Conservation (phyloP, 306 rosid species). For the Acacia confusa region DNA sequence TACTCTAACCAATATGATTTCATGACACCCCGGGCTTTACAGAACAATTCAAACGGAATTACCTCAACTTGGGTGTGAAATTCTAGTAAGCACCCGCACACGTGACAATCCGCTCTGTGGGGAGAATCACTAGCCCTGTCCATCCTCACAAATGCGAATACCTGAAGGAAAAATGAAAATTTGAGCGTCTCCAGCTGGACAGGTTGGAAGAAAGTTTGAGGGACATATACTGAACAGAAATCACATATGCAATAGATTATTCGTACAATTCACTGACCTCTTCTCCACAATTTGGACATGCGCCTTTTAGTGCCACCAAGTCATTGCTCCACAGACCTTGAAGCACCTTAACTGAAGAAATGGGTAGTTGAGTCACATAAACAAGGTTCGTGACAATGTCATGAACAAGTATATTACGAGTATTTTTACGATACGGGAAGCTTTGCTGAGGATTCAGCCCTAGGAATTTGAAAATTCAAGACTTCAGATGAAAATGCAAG, state of each 20-base stretch:
- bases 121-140: conserved; percentile 56
- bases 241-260: not conserved
- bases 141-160: conserved; percentile 86
- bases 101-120: conserved; percentile 93
- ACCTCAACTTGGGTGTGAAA: conserved; percentile 86
- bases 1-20: not conserved
- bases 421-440: not conserved
- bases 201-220: not conserved
- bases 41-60: conserved; percentile 26
- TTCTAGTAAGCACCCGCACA: conserved; percentile 75
- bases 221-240: conserved; percentile 5
- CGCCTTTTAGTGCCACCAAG: conserved; percentile 78
- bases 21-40: not conserved
- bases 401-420: not conserved
- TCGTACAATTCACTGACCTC: conserved; percentile 59
- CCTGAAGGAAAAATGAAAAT: conserved; percentile 50
- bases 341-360: conserved; percentile 72
- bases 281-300: conserved; percentile 93
- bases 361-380: not conserved
- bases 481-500: not conserved
- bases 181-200: conserved; percentile 8
- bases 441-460: not conserved
- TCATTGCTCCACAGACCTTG: conserved; percentile 81
- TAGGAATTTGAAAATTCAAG: conserved; percentile 5
- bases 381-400: not conserved